Base-by-base conservation (phyloP, 805 yeast genomes). In the Debaryomyces castellii region DNA sequence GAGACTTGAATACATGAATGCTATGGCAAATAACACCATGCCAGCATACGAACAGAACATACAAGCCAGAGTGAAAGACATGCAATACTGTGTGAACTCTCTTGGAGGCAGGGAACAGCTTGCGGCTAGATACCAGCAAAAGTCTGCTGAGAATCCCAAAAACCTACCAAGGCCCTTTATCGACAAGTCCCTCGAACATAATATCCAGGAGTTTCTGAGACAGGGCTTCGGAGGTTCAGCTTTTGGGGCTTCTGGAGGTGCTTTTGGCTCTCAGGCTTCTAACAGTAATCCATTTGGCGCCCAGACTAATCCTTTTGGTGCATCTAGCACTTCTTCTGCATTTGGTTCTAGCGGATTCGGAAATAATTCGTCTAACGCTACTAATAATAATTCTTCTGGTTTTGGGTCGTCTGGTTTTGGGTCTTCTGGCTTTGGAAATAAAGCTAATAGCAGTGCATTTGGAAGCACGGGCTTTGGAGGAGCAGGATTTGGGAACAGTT, bases 61-160 rank as follows among this genome's bases (percentile, higher is more conserved):
- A 34, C 52, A 54, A 2, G 68, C 74, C 3, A 65, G 86, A 54
- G 62, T 60, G 17, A 58, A 62, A 11, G 86, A 82, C 51, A 74
- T 76, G 78, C 59, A 64, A 28, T 63, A 62, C 38, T 74, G 81
- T 48, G 46, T 74, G 1, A 45, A 60, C 1, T 69, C 64, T 36
- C 40, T 82, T 3, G 55, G 55, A 8, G 60, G 59, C 0, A 76
- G 78, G 45, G 58, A 78, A 2, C 63, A 65, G 18, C 70, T 73
- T 52, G 86, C 84, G 5, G 85, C 83, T 0, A 67, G 86, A 40
- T 82, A 74, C 57, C 57, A 76, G n/a, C 86, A 83, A 48, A 51
- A 71, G 17, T 64, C 77, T 4, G 71, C 77, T 1, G 59, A 60
- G 37, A 55, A 63, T 34, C 54, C 54, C 14, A 30, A 32, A 12